A percentile compares a stretch with the other conserved stretches of the same genome.
Evolutionary conservation across 1,284 basidiomycete genomes (phyloP).

Genomic region (Heterobasidion irregulare): DNA sequence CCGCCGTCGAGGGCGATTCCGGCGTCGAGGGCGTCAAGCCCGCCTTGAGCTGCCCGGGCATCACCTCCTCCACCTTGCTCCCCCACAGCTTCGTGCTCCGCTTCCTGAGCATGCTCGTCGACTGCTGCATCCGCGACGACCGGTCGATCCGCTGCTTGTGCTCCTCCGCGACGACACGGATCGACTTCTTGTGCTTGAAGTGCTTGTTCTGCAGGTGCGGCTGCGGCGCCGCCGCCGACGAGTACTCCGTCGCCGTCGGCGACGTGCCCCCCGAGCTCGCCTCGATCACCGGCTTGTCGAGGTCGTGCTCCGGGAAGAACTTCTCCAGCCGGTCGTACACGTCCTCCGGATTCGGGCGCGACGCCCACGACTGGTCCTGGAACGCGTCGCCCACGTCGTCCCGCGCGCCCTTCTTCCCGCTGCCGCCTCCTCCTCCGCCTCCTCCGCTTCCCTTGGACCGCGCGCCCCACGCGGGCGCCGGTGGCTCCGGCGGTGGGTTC

Average conservation of each 20-base stretch:
- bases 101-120: conserved; percentile 55
- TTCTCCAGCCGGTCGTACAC: conserved; percentile 91
- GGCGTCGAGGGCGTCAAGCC: conserved; percentile 36
- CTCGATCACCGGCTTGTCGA: conserved; percentile 94
- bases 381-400: conserved; percentile 38
- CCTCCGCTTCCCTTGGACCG: conserved; percentile 5
- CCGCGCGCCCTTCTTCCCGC: conserved; percentile 19
- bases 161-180: conserved; percentile 85
- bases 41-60: conserved; percentile 52
- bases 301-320: conserved; percentile 94
- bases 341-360: conserved; percentile 88
- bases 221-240: conserved; percentile 25
- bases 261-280: conserved; percentile 71
- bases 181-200: conserved; percentile 72
- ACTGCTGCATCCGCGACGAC: conserved; percentile 43
- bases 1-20: conserved; percentile 37
- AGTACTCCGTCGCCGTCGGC: conserved; percentile 62
- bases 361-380: conserved; percentile 59
- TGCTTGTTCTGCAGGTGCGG: conserved; percentile 29
- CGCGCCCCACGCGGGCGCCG: conserved; percentile 7
- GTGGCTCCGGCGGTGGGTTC: conserved; percentile 15
- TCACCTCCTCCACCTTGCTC: conserved; percentile 88
- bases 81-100: conserved; percentile 97
- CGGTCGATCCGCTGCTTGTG: conserved; percentile 64
- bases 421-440: neutral